Conservation (phyloP, 2,329 filamentous ascomycete species). For the Pseudopyrenochaeta lycopersici region DNA sequence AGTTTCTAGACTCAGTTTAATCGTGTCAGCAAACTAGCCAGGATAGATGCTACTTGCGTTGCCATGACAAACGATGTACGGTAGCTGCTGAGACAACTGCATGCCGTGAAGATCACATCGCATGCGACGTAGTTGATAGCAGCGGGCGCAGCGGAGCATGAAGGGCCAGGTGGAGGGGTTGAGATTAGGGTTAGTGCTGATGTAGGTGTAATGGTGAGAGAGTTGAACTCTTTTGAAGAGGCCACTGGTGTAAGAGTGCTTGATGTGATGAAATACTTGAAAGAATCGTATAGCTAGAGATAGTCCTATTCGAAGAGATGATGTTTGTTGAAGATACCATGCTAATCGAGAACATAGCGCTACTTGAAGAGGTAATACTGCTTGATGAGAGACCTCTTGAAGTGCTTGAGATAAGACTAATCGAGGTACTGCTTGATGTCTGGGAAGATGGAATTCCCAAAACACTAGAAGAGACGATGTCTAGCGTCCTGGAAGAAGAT, state of each 20-base stretch:
- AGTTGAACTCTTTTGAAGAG: constrained; percentile 1
- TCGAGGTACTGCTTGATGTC: neutral
- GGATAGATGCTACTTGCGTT: neutral
- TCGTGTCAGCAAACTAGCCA: neutral
- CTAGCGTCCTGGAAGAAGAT: neutral
- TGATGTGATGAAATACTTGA: neutral
- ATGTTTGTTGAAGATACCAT: neutral
- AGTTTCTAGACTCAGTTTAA: neutral
- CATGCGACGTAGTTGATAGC: constrained; percentile 12
- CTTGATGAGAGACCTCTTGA: neutral
- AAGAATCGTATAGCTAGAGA: neutral
- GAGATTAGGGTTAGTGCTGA: constrained; percentile 2
- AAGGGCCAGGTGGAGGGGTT: constrained; percentile 9
- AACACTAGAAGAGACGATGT: neutral
- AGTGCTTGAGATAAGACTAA: neutral
- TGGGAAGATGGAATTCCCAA: neutral
- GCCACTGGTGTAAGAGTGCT: neutral
- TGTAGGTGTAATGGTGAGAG: constrained; percentile 1
- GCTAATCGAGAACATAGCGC: neutral
- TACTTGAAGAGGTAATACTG: neutral
- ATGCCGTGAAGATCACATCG: constrained; percentile 11
- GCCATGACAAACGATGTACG: neutral
- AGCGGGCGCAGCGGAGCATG: constrained; percentile 15
- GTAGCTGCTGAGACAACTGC: constrained; percentile 17
- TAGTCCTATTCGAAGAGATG: neutral